phyloP scores from a whole-genome alignment of 1,284 basidiomycete genomes.

The Stereum hirsutum region DNA sequence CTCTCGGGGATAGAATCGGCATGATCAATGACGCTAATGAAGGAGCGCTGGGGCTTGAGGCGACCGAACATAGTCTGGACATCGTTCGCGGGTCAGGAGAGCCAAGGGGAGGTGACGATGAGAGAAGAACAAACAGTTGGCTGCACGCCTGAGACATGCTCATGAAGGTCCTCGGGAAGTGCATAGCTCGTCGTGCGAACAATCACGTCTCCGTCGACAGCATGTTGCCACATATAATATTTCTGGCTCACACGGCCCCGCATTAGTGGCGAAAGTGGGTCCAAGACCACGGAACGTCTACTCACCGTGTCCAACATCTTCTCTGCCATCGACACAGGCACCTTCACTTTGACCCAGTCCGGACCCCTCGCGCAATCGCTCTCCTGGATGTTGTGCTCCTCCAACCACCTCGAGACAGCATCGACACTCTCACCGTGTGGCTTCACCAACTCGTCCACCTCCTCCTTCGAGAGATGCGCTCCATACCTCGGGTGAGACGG shows the following conservation, averaged over 20 bases:
- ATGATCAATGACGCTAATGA: slow-evolving; percentile 12
- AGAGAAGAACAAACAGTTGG: too few species aligned
- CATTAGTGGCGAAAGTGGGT: slow-evolving; percentile 21
- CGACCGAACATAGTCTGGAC: slow-evolving; percentile 60
- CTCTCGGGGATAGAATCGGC: not conserved
- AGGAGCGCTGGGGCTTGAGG: slow-evolving; percentile 34
- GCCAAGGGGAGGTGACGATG: too few species aligned
- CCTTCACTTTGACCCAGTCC: slow-evolving; percentile 60
- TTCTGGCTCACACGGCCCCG: slow-evolving; percentile 21
- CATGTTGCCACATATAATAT: slow-evolving; percentile 40
- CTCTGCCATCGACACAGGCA: slow-evolving; percentile 56
- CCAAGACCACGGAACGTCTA: not conserved
- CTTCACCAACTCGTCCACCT: slow-evolving; percentile 50
- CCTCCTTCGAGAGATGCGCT: slow-evolving; percentile 51
- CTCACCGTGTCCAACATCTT: slow-evolving; percentile 27
- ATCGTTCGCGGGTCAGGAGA: too few species aligned
- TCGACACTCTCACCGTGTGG: slow-evolving; percentile 45
- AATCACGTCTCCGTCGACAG: slow-evolving; percentile 39
- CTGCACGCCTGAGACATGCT: slow-evolving; percentile 63
- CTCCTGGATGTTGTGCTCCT: slow-evolving; percentile 36
- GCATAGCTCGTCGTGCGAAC: slow-evolving; percentile 64
- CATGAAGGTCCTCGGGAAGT: slow-evolving; percentile 49
- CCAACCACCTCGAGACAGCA: slow-evolving; percentile 41
- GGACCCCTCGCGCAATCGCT: slow-evolving; percentile 41
- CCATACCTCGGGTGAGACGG: slow-evolving; percentile 37